Conservation (phyloP, 257 asterid genomes). For the Nicotiana sylvestris region DNA sequence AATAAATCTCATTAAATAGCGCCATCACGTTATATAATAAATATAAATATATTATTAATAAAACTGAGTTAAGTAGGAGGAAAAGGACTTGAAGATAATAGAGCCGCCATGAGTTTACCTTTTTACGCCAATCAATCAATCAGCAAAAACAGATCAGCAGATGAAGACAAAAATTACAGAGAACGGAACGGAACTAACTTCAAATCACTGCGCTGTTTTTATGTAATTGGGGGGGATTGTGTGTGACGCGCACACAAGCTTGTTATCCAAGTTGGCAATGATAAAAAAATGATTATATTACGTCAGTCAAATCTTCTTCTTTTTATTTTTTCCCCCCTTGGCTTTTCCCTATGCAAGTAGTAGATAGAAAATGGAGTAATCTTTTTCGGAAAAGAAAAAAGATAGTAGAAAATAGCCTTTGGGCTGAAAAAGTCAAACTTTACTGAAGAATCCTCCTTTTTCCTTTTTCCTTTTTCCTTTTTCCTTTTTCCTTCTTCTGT, state of each 20-base stretch:
- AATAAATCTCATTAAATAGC: neutral
- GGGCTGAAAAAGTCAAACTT: neutral
- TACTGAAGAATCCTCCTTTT: neutral
- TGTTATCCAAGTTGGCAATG: neutral
- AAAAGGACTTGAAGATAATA: neutral
- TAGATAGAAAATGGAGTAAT: neutral
- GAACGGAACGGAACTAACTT: neutral
- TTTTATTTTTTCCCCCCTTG: neutral
- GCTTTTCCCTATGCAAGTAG: no score
- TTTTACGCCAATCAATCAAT: slow-evolving; percentile 2
- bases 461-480: no score
- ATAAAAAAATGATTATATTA: neutral
- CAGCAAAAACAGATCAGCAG: neutral
- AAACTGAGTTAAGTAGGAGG: neutral
- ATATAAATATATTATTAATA: neutral
- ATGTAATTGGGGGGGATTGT: neutral
- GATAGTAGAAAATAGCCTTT: neutral
- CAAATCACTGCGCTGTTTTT: neutral
- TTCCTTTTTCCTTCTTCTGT: neutral
- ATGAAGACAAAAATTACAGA: neutral
- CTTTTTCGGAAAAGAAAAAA: neutral
- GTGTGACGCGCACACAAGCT: neutral
- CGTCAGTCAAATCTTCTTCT: neutral
- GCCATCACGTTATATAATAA: neutral
- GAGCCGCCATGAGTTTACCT: slow-evolving; percentile 11